Percentiles rank a stretch among this genome's conserved stretches.
These are phyloP conservation scores for Umbelopsis vinacea DNA, from an alignment of 192 early-diverging fungal genomes.

Conservation along the genomic window DNA sequence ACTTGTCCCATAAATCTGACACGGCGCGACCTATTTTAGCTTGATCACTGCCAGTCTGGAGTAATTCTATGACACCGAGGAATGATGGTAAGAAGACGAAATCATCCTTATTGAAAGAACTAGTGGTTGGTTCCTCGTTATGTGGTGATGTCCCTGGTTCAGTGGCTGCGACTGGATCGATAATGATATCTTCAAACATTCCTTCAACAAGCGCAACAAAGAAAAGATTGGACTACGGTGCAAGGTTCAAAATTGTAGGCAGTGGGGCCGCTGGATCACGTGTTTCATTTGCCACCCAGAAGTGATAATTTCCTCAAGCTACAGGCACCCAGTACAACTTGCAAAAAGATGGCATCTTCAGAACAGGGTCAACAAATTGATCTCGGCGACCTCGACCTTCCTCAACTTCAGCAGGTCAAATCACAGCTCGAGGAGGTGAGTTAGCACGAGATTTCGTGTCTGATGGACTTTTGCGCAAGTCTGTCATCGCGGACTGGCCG, in stretches of 20 bases:
- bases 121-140: not conserved
- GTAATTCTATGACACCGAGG: conserved; percentile 28
- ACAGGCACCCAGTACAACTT: not conserved
- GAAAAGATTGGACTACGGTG: not conserved
- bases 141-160: not conserved
- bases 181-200: conserved; percentile 18
- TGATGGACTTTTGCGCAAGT: not conserved
- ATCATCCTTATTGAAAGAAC: conserved; percentile 28
- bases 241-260: not conserved
- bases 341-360: conserved; percentile 11
- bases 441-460: not conserved
- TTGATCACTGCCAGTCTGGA: conserved; percentile 29
- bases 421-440: conserved; percentile 83
- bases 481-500: not conserved
- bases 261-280: not conserved
- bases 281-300: not conserved
- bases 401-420: conserved; percentile 82
- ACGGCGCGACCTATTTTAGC: conserved; percentile 39
- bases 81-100: conserved; percentile 38
- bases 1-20: conserved; percentile 32
- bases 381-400: conserved; percentile 81
- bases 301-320: not conserved
- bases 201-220: not conserved
- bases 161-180: not conserved
- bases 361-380: conserved; percentile 61